Conservation (phyloP, 2,329 filamentous ascomycete species). For the Microcyclospora pomicola region DNA sequence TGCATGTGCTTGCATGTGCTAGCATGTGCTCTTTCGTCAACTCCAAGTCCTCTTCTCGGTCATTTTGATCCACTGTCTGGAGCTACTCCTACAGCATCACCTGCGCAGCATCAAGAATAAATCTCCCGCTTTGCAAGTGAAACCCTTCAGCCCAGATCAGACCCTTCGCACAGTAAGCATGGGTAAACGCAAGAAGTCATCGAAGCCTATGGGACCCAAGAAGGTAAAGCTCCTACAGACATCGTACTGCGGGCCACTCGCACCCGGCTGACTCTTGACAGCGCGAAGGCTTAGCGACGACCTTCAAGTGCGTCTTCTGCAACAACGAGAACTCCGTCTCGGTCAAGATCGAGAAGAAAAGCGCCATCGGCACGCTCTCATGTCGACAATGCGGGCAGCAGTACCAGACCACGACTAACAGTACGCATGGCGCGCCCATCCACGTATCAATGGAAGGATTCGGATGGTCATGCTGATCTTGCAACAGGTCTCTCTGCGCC, state of each 20-base stretch:
- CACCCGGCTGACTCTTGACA: conserved; percentile 8
- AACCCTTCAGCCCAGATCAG: too few species aligned
- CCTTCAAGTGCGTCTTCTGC: conserved; percentile 96
- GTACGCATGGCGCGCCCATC: conserved; percentile 37
- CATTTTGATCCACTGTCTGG: too few species aligned
- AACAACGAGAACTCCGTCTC: conserved; percentile 90
- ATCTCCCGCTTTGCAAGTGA: too few species aligned
- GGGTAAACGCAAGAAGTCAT: conserved; percentile 88
- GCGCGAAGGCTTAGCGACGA: conserved; percentile 57
- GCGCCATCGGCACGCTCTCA: conserved; percentile 66
- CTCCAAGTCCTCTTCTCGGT: too few species aligned
- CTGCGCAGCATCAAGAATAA: too few species aligned
- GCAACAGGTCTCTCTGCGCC: conserved; percentile 68
- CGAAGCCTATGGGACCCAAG: conserved; percentile 69
- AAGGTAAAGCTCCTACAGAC: conserved; percentile 43
- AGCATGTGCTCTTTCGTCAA: too few species aligned
- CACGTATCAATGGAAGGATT: background rate
- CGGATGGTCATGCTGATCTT: background rate
- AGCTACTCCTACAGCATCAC: too few species aligned
- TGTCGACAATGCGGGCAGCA: conserved; percentile 91
- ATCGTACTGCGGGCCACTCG: background rate
- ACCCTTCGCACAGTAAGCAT: conserved; percentile 19
- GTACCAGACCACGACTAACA: conserved; percentile 88
- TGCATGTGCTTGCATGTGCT: too few species aligned
- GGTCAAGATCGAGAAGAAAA: conserved; percentile 89